These are phyloP conservation scores for Metarhizium anisopliae DNA, from an alignment of 2,329 filamentous ascomycete species.

Conservation along the genomic window DNA sequence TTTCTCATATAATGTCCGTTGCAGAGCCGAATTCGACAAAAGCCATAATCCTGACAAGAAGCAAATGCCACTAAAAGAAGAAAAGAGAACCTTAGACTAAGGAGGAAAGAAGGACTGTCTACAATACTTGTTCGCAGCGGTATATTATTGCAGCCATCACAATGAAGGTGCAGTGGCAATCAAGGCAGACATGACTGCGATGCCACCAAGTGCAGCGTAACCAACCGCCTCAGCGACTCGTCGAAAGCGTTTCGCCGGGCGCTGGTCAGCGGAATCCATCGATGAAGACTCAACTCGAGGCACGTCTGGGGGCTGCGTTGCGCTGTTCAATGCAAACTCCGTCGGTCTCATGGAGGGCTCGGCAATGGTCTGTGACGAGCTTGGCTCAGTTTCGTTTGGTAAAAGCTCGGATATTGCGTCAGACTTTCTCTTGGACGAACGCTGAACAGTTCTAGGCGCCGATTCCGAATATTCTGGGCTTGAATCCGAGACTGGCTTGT, in stretches of 20 bases:
- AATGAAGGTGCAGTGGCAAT: slow-evolving; percentile 27
- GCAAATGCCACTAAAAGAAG: background rate
- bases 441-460: background rate
- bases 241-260: slow-evolving; percentile 22
- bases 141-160: slow-evolving; percentile 5
- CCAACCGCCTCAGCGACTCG: slow-evolving; percentile 26
- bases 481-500: background rate
- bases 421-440: slow-evolving; percentile 4
- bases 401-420: slow-evolving; percentile 3
- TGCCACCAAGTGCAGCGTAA: slow-evolving; percentile 26
- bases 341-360: background rate
- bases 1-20: background rate
- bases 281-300: background rate
- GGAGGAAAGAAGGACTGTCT: background rate
- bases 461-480: background rate
- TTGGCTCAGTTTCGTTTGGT: slow-evolving; percentile 1
- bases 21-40: background rate
- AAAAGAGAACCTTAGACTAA: background rate
- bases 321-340: background rate
- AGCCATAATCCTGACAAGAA: slow-evolving; percentile 1
- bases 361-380: slow-evolving; percentile 1
- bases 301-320: background rate
- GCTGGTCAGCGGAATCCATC: background rate
- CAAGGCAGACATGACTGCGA: slow-evolving; percentile 29
- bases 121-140: background rate